A percentile compares a stretch with the other conserved stretches of the same genome.
These are phyloP conservation scores for Xerocomus spinulosus DNA, from an alignment of 768 basidiomycete species.

Conservation along the genomic window DNA sequence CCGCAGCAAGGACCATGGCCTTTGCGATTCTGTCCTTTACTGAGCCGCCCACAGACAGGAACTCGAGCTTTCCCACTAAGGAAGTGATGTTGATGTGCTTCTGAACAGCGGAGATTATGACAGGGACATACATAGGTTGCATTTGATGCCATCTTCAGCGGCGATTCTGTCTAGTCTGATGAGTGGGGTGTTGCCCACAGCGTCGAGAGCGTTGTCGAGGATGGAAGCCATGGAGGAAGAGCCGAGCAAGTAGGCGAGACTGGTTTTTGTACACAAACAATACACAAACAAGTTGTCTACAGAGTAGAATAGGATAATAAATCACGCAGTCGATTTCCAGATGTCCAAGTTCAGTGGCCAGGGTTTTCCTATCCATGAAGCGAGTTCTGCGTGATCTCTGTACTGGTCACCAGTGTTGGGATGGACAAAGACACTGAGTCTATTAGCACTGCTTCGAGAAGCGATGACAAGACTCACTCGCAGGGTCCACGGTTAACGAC, in stretches of 20 bases:
- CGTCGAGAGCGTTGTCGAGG: slow-evolving; percentile 75
- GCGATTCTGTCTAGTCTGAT: slow-evolving; percentile 82
- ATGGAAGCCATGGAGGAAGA: slow-evolving; percentile 39
- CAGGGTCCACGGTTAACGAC: slow-evolving; percentile 64
- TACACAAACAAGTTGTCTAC: too few relatives aligned
- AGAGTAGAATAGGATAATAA: too few relatives aligned
- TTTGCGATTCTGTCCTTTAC: slow-evolving; percentile 97
- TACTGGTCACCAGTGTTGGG: slow-evolving; percentile 58
- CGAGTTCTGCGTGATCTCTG: slow-evolving; percentile 59
- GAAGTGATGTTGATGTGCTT: background rate
- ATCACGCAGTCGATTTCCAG: slow-evolving; percentile 22
- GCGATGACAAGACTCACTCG: slow-evolving; percentile 44
- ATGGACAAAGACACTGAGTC: slow-evolving; percentile 66
- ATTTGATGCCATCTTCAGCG: slow-evolving; percentile 67
- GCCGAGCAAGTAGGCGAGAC: too few relatives aligned
- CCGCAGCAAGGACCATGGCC: slow-evolving; percentile 94
- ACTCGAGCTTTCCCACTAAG: slow-evolving; percentile 89
- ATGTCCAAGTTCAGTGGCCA: slow-evolving; percentile 50
- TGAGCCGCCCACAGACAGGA: slow-evolving; percentile 84
- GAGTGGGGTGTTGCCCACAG: slow-evolving; percentile 88
- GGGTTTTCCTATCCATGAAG: slow-evolving; percentile 61
- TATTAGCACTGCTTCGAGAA: too few relatives aligned
- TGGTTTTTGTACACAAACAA: too few relatives aligned
- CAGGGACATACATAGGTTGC: slow-evolving; percentile 73
- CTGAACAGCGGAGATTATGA: background rate